A percentile compares a stretch with the other conserved stretches of the same genome.
Conservation (phyloP, 2,329 filamentous ascomycete species). For the Lasiodiplodia gonubiensis region DNA sequence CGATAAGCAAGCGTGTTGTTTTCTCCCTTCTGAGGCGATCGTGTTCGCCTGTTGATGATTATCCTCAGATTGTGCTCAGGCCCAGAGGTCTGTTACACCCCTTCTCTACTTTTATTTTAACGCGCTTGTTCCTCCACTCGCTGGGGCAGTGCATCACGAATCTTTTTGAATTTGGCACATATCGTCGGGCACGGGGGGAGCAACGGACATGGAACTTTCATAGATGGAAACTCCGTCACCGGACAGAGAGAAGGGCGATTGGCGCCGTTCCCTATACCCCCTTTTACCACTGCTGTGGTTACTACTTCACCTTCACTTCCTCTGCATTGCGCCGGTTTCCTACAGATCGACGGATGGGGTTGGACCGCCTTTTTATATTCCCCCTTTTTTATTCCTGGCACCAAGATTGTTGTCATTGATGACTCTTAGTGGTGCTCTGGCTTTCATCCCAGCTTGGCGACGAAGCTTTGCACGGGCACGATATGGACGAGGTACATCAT, state of each 20-base stretch:
- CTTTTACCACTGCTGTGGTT: conserved; percentile 14
- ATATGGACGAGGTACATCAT: not conserved
- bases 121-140: conserved; percentile 13
- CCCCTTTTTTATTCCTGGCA: conserved; percentile 8
- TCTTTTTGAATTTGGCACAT: conserved; percentile 25
- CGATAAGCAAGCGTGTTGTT: conserved; percentile 29
- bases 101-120: not conserved
- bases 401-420: conserved; percentile 22
- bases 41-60: conserved; percentile 23
- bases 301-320: conserved; percentile 23
- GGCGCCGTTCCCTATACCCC: conserved; percentile 29
- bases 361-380: conserved; percentile 15
- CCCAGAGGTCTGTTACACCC: not conserved
- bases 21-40: conserved; percentile 19
- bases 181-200: conserved; percentile 25
- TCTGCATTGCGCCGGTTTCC: conserved; percentile 26
- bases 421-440: not conserved
- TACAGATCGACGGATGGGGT: conserved; percentile 22
- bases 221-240: conserved; percentile 29
- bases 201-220: conserved; percentile 27
- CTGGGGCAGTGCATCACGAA: conserved; percentile 23
- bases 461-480: not conserved
- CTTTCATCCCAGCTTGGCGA: conserved; percentile 5
- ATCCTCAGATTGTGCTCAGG: conserved; percentile 22
- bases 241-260: conserved; percentile 26